Evolutionary conservation across 1,139 yeast species (phyloP).

Genomic region (Blastobotrys buckinghamii): DNA sequence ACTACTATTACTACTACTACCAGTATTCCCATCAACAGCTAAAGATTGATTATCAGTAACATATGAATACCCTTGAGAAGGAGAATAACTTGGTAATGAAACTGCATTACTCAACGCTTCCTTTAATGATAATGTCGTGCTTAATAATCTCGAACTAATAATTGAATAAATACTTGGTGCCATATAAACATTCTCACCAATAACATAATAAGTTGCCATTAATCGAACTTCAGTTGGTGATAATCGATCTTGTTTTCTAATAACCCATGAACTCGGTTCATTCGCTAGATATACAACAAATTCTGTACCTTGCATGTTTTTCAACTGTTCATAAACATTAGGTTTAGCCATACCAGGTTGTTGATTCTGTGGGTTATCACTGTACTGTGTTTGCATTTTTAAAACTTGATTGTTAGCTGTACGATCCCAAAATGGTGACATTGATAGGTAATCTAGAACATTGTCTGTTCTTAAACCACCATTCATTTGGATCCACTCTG

Average conservation of each 20-base stretch:
- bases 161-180: conserved; percentile 64
- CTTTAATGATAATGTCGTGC: conserved; percentile 28
- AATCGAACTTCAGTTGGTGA: conserved; percentile 48
- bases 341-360: conserved; percentile 13
- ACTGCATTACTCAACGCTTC: conserved; percentile 32
- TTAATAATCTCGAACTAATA: conserved; percentile 48
- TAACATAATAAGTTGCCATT: conserved; percentile 71
- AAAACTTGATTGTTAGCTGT: conserved; percentile 91
- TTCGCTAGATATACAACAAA: conserved; percentile 67
- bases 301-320: conserved; percentile 80
- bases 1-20: neutral
- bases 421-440: conserved; percentile 92
- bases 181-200: conserved; percentile 90
- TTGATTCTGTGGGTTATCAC: conserved; percentile 44
- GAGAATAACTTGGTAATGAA: conserved; percentile 31
- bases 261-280: conserved; percentile 91
- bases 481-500: conserved; percentile 90
- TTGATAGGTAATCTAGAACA: conserved; percentile 86
- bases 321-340: conserved; percentile 46
- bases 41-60: conserved; percentile 16
- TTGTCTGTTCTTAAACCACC: conserved; percentile 79
- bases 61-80: conserved; percentile 35
- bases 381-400: conserved; percentile 89
- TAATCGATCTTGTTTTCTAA: conserved; percentile 69
- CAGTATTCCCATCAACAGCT: neutral